Evolutionary conservation across 2,329 filamentous ascomycete species (phyloP).

Genomic region (Aquanectria penicillioides): DNA sequence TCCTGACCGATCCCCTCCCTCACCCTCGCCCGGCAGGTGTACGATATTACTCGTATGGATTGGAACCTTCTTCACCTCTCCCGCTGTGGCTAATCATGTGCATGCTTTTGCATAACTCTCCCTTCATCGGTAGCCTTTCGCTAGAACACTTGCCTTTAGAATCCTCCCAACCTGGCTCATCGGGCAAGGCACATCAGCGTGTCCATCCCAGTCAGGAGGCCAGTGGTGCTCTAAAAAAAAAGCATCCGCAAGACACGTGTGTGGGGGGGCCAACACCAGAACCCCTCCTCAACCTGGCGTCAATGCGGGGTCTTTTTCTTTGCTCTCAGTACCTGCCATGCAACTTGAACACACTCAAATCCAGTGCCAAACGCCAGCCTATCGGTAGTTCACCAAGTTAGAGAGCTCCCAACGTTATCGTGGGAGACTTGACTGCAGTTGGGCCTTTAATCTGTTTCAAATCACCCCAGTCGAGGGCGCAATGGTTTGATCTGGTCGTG

Average conservation of each 20-base stretch:
- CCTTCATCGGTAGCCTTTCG: neutral
- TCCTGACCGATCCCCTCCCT: too few relatives aligned
- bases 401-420: neutral
- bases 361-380: neutral
- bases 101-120: neutral
- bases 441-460: neutral
- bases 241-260: neutral
- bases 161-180: too few relatives aligned
- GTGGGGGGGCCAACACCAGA: conserved; percentile 11
- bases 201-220: neutral
- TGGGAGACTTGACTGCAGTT: neutral
- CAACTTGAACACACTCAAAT: neutral
- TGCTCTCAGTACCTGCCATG: conserved; percentile 1
- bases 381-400: neutral
- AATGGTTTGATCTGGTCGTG: neutral
- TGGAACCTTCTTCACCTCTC: too few relatives aligned
- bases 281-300: conserved; percentile 6
- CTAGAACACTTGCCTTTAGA: too few relatives aligned
- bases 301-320: conserved; percentile 14
- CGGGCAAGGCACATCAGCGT: neutral
- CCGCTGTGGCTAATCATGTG: neutral
- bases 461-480: neutral
- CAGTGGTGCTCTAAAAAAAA: conserved; percentile 16
- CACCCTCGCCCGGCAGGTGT: too few relatives aligned
- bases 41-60: too few relatives aligned